phyloP scores from a whole-genome alignment of 352 stramenopile genomes.

The Aphanomyces cochlioides region DNA sequence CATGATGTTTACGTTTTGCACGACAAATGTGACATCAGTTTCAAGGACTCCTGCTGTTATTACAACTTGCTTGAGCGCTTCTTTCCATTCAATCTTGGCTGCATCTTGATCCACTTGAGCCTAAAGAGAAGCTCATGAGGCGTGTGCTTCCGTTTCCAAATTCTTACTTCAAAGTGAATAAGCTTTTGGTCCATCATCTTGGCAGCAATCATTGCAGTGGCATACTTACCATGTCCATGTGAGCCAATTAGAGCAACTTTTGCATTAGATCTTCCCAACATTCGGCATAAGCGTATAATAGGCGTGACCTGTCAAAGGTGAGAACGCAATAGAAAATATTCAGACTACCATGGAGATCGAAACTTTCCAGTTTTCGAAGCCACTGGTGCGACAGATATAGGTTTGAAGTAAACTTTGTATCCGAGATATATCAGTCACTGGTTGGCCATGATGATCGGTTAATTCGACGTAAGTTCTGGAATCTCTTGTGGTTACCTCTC shows the following conservation, averaged over 20 bases:
- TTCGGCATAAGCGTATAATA: constrained; percentile 7
- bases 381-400: too few relatives aligned
- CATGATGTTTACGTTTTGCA: constrained; percentile 49
- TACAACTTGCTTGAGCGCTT: constrained; percentile 47
- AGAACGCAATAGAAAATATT: too few relatives aligned
- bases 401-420: too few relatives aligned
- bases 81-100: constrained; percentile 44
- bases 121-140: constrained; percentile 14
- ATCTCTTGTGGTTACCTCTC: too few relatives aligned
- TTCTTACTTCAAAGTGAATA: constrained; percentile 43
- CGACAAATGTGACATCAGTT: constrained; percentile 51
- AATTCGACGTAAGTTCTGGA: too few relatives aligned
- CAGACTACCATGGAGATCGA: background rate
- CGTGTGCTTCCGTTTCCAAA: background rate
- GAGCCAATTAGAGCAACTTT: background rate
- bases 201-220: constrained; percentile 35
- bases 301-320: background rate
- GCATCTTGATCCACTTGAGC: constrained; percentile 38
- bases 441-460: too few relatives aligned
- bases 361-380: background rate
- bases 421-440: too few relatives aligned
- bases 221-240: constrained; percentile 4
- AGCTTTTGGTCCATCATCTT: constrained; percentile 42
- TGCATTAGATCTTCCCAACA: background rate
- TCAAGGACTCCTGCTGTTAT: constrained; percentile 51